Evolutionary conservation across 768 basidiomycete genomes (phyloP), one percentile per base, ranked within the genome.

Genomic region (Tricholoma sp.): DNA sequence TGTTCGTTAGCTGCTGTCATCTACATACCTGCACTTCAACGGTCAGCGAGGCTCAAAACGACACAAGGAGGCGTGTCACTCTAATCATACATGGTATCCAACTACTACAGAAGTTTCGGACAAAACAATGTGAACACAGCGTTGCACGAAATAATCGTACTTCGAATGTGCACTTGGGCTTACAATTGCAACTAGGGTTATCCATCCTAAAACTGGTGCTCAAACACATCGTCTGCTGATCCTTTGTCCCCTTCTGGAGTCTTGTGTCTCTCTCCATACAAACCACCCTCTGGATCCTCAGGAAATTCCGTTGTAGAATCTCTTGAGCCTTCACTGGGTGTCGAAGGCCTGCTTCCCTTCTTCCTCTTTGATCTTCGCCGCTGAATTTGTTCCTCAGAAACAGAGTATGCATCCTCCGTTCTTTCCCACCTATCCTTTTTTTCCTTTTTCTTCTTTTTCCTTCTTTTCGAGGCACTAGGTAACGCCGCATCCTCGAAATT

Each of bases 351-450:
- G 60, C 74, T 76, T 66, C 31, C 57, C 61, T 84, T 88, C 77
- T 81, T 88, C 74, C 83, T 88, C 76, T 81, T 88, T 59, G 74
- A 80, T 74, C 81, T 89, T 66, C 74, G 78, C 65, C 74, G 79
- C 62, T 65, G 70, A 52, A 68, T 66, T 50, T 67, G 72, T 59
- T 73, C 76, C 57, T 72, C 76, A 63, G 74, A 81, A 64, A 81
- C 72, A 64, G 74, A 76, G 63, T 92, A 88, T 33, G 91, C 91
- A 68, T 94, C 91, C 70, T 91, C 89, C 32, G 91, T 92, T 70
- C 88, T 78, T 57, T 86, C 90, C 87, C 88, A 93, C 56, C 91
- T 76, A 63, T 94, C 91, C 70, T 93, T 92, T 80, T 91, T 93
- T 52, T 82, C 81, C 63, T 85, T 86, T 72, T 87, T 84, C 71